Base-by-base conservation (phyloP, 176 grass and related monocot species). In the Musa troglodytarum region DNA sequence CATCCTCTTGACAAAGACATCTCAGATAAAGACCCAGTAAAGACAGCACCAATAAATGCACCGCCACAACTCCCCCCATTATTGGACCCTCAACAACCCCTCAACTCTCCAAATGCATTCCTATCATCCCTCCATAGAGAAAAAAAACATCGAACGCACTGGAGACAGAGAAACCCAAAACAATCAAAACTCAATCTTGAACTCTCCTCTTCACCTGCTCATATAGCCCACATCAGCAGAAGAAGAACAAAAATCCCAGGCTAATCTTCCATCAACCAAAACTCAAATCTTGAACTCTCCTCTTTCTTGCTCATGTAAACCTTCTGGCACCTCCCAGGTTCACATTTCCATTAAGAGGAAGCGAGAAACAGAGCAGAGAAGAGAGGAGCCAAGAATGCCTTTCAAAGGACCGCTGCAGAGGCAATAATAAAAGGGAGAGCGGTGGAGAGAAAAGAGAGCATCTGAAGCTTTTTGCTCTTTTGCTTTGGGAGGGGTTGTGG, bases 1-100 rank as follows among this genome's bases (percentile, higher is more conserved):
- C 66, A 82, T 92, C 86, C 26, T 92, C 88, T 78, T 91, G 79
- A 49, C 77, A 79, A 49, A 74, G 72, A 74, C 72, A 8, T 74
- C 23, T 56, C 72, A 3, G 23, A 22, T 53, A 74, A 26, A 74
- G 21, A 74, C 14, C 21, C 11, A 54, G 11, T 8, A 74, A 14
- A 74, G 72, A 51, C 13, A 29, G 14, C 24, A 74, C 5, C 23
- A 74, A 11, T 28, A 74, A 28, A 26, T 9, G 13, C 23, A 58
- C 52, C 72, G 13, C 24, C 52, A 11, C 55, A 56, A 34, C 11
- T 11, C 72, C 53, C 53, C 26, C 16, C 72, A 74, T 74, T 20
- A 51, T 50, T 21, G 12, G 15, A 70, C 19, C 68, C 1, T 49
- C 43, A 21, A 19, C 34, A 70, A 34, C 11, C 64, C 25, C 65